Evolutionary conservation across 495 filamentous ascomycete genomes (phyloP).

Genomic region (Astrocystis sublimbata): DNA sequence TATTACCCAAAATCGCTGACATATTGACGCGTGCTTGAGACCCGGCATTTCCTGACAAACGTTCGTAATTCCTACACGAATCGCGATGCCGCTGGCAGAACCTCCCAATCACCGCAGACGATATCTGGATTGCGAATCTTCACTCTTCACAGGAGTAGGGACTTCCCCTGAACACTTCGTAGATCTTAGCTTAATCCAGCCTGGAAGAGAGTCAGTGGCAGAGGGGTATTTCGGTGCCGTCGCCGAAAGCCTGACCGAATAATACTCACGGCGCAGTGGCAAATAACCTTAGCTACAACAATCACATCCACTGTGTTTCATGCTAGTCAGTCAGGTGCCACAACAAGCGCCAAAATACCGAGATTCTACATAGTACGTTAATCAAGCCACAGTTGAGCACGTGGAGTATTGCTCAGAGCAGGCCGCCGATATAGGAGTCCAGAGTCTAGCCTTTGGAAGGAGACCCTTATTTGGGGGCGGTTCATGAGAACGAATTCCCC

Average conservation of each 20-base stretch:
- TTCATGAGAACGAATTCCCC: not conserved
- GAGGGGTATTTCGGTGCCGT: not conserved
- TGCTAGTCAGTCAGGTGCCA: slow-evolving; percentile 1
- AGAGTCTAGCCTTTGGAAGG: not conserved
- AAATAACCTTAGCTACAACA: not conserved
- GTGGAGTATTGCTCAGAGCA: not conserved
- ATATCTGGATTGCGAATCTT: not conserved
- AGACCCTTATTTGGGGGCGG: not conserved
- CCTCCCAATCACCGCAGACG: too few relatives aligned
- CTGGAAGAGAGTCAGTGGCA: not conserved
- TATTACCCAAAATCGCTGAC: too few relatives aligned
- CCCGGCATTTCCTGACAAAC: too few relatives aligned
- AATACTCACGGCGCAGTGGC: too few relatives aligned
- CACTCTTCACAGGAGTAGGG: not conserved
- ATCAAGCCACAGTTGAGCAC: not conserved
- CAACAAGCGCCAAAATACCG: not conserved
- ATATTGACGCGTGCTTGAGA: too few relatives aligned
- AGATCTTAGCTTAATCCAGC: not conserved
- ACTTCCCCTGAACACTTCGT: not conserved
- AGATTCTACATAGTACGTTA: not conserved
- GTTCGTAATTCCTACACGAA: too few relatives aligned
- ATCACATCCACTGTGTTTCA: not conserved
- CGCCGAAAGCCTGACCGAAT: too few relatives aligned
- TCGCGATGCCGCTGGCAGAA: too few relatives aligned
- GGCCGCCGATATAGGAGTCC: slow-evolving; percentile 10